These are phyloP conservation scores for Solanum piurae DNA, from an alignment of 257 asterid genomes.

Conservation along the genomic window DNA sequence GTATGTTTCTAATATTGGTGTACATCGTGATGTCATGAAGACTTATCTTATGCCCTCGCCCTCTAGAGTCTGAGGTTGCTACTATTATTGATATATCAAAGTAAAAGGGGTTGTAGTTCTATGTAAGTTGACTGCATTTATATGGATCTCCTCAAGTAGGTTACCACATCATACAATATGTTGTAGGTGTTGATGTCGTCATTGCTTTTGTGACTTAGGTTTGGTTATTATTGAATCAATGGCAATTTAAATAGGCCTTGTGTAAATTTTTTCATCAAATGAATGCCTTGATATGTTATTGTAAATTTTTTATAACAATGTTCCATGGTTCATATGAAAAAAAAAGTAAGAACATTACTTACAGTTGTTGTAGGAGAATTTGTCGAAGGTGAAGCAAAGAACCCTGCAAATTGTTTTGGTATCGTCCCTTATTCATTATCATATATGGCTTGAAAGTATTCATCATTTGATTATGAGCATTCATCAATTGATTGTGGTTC, in stretches of 20 bases:
- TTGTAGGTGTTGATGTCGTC: background rate
- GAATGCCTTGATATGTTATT: background rate
- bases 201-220: background rate
- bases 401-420: no score
- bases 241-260: background rate
- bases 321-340: background rate
- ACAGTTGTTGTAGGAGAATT: no score
- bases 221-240: background rate
- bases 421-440: no score
- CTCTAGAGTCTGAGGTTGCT: constrained; percentile 7
- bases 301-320: background rate
- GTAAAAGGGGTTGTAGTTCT: constrained; percentile 11
- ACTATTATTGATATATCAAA: background rate
- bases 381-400: no score
- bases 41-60: constrained; percentile 46
- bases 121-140: background rate
- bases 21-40: constrained; percentile 61
- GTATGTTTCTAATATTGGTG: constrained; percentile 55
- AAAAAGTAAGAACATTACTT: no score
- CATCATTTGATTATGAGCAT: no score
- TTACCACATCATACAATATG: background rate
- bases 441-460: no score
- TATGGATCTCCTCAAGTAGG: background rate
- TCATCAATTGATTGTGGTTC: no score
- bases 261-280: background rate